Evolutionary conservation across 1,139 yeast genomes (phyloP).

Genomic region (Lodderomyces oxycetoniae): DNA sequence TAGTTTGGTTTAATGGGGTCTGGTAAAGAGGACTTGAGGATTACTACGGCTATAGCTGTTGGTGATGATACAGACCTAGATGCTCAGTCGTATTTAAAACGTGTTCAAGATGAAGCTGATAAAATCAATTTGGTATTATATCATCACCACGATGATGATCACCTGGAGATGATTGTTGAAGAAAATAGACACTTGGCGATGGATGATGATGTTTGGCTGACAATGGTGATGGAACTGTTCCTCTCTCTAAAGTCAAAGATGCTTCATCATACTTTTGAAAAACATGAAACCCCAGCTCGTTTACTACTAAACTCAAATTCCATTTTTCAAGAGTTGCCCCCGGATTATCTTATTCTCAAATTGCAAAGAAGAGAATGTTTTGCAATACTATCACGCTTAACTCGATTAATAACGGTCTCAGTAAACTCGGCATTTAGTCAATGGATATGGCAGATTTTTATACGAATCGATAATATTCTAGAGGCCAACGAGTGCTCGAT

Average conservation of each 20-base stretch:
- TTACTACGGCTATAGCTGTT: too few species aligned
- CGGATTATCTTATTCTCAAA: conserved; percentile 18
- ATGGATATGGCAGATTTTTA: conserved; percentile 37
- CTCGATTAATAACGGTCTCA: conserved; percentile 37
- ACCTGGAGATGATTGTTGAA: too few species aligned
- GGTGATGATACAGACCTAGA: not conserved
- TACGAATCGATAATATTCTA: conserved; percentile 32
- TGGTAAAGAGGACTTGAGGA: too few species aligned
- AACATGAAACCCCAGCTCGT: too few species aligned
- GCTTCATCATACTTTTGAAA: too few species aligned
- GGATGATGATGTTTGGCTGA: too few species aligned
- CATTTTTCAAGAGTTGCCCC: conserved; percentile 18
- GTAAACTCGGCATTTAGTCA: conserved; percentile 26
- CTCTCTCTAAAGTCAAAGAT: too few species aligned
- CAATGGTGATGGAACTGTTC: too few species aligned
- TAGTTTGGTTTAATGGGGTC: too few species aligned
- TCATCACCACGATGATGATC: too few species aligned
- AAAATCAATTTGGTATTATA: too few species aligned
- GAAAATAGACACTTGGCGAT: too few species aligned
- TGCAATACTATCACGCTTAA: conserved; percentile 31
- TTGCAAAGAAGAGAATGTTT: conserved; percentile 33
- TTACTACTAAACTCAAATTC: conserved; percentile 1
- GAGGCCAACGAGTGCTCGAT: conserved; percentile 33
- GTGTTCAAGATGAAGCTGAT: not conserved
- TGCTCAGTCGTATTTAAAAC: not conserved